Evolutionary conservation across 768 basidiomycete genomes (phyloP).

Genomic region (Tricholoma terreum): DNA sequence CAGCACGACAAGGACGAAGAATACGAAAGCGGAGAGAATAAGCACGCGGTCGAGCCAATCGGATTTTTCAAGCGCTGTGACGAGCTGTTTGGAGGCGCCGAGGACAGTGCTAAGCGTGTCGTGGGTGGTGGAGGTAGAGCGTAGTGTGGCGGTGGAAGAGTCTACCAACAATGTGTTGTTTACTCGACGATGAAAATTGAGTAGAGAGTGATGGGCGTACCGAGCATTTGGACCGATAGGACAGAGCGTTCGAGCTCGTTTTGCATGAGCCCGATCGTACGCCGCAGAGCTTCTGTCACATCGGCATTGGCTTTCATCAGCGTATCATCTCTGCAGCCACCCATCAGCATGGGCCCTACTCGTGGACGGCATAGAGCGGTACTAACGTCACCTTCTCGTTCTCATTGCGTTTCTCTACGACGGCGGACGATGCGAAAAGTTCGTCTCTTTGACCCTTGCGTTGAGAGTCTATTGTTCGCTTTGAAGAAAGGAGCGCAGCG

Average conservation of each 20-base stretch:
- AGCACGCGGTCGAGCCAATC: constrained; percentile 92
- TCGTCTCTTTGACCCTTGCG: constrained; percentile 63
- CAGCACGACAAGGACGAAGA: constrained; percentile 81
- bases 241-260: constrained; percentile 89
- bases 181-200: background rate
- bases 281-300: constrained; percentile 83
- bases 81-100: constrained; percentile 76
- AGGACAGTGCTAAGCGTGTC: constrained; percentile 71
- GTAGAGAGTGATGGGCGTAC: constrained; percentile 34
- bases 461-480: constrained; percentile 64
- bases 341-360: background rate
- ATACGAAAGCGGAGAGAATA: constrained; percentile 72
- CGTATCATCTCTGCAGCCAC: constrained; percentile 60
- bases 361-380: background rate
- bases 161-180: constrained; percentile 41
- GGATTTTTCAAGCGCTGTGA: constrained; percentile 83
- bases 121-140: constrained; percentile 72
- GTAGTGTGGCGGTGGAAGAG: constrained; percentile 73
- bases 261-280: constrained; percentile 86
- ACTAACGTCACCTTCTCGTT: constrained; percentile 66
- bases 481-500: constrained; percentile 69
- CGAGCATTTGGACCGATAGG: constrained; percentile 80
- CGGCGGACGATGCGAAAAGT: constrained; percentile 51
- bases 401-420: constrained; percentile 43
- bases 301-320: constrained; percentile 88